These are phyloP conservation scores for Luffa acutangula DNA, from an alignment of 306 rosid genomes.

Conservation along the genomic window DNA sequence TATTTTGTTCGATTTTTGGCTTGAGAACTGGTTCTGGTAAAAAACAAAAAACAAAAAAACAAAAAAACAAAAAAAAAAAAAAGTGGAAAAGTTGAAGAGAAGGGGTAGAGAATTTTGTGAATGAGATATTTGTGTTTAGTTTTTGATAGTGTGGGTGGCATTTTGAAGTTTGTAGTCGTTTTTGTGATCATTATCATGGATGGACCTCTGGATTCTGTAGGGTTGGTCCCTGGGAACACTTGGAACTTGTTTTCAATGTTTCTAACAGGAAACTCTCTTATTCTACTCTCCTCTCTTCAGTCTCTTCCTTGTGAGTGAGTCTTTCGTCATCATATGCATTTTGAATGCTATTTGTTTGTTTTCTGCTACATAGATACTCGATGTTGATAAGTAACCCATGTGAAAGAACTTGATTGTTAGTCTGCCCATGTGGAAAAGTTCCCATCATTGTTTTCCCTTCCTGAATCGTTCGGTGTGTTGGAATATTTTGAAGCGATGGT, in stretches of 20 bases:
- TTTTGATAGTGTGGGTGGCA: conserved; percentile 9
- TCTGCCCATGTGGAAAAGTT: not conserved
- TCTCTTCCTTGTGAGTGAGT: not conserved
- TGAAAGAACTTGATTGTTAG: not conserved
- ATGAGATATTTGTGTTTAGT: conserved; percentile 4
- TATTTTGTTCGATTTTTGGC: no score
- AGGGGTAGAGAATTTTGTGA: no score
- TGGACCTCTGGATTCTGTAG: conserved; percentile 3
- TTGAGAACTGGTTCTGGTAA: no score
- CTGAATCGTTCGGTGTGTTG: not conserved
- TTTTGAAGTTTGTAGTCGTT: conserved; percentile 9
- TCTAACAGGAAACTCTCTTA: conserved; percentile 10
- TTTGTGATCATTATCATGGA: not conserved
- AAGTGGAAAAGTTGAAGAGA: no score
- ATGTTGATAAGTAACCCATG: not conserved
- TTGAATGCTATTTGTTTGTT: not conserved
- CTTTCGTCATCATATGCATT: not conserved
- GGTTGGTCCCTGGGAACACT: conserved; percentile 7
- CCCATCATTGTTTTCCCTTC: not conserved
- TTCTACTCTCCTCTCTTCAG: not conserved
- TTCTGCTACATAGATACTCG: not conserved
- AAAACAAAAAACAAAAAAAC: no score
- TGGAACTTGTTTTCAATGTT: conserved; percentile 7
- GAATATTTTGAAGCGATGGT: no score
- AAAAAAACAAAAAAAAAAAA: no score